Conservation (phyloP, 257 asterid genomes). For the Solanum arcanum region DNA sequence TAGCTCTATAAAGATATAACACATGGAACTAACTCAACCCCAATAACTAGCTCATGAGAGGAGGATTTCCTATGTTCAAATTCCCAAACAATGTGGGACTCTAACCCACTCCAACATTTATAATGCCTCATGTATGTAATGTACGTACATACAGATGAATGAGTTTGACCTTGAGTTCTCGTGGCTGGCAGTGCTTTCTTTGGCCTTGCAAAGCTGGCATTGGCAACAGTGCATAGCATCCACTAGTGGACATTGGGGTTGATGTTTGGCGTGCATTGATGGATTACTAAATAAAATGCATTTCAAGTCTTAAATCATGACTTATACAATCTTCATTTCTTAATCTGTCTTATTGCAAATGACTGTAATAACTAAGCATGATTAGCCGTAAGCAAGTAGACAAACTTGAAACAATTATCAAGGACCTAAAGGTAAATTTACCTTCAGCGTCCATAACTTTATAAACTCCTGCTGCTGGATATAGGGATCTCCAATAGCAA, state of each 20-base stretch:
- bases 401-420: background rate
- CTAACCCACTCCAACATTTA: background rate
- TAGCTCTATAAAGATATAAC: background rate
- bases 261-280: background rate
- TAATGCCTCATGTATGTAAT: background rate
- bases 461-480: constrained; percentile 68
- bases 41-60: background rate
- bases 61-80: background rate
- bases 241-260: background rate
- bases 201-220: background rate
- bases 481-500: constrained; percentile 51
- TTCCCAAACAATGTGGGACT: background rate
- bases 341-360: background rate
- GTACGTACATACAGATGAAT: background rate
- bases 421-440: constrained; percentile 5
- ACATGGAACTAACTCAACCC: background rate
- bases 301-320: background rate
- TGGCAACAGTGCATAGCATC: background rate
- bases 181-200: background rate
- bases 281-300: background rate
- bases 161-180: background rate
- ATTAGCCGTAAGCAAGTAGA: background rate
- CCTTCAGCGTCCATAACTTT: constrained; percentile 96
- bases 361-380: background rate
- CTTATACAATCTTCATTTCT: background rate